Percentiles rank a stretch among this genome's conserved stretches.
Evolutionary conservation across 345 rosid species (phyloP).

Genomic region (Eucalyptus pauciflora): DNA sequence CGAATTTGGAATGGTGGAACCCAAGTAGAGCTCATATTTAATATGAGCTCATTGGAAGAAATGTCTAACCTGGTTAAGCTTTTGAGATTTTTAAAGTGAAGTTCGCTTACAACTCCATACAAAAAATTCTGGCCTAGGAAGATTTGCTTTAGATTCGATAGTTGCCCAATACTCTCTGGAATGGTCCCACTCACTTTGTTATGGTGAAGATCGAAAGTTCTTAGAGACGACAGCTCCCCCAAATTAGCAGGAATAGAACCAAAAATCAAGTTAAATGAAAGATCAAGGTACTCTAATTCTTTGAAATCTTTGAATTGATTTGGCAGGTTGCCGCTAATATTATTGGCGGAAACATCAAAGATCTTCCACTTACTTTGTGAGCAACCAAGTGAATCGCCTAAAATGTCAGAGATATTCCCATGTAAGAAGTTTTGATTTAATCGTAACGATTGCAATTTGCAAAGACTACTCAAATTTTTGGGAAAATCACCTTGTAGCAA

Average conservation of each 20-base stretch:
- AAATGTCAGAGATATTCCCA: neutral
- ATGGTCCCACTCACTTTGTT: neutral
- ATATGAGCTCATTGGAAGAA: neutral
- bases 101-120: neutral
- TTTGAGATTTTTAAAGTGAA: neutral
- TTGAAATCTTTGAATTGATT: no score
- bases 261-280: accelerated
- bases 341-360: accelerated
- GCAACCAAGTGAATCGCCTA: neutral
- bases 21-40: neutral
- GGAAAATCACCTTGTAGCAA: neutral
- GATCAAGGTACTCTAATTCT: neutral
- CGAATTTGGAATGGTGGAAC: neutral
- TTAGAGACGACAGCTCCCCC: accelerated
- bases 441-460: neutral
- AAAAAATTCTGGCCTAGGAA: accelerated
- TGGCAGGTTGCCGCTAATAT: accelerated
- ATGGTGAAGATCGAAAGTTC: accelerated
- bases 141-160: accelerated
- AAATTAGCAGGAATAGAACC: neutral
- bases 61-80: accelerated
- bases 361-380: neutral
- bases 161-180: neutral
- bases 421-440: accelerated
- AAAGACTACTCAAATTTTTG: neutral